These are phyloP conservation scores for Cyanodermella asteris DNA, from an alignment of 2,329 filamentous ascomycete genomes.

Conservation along the genomic window DNA sequence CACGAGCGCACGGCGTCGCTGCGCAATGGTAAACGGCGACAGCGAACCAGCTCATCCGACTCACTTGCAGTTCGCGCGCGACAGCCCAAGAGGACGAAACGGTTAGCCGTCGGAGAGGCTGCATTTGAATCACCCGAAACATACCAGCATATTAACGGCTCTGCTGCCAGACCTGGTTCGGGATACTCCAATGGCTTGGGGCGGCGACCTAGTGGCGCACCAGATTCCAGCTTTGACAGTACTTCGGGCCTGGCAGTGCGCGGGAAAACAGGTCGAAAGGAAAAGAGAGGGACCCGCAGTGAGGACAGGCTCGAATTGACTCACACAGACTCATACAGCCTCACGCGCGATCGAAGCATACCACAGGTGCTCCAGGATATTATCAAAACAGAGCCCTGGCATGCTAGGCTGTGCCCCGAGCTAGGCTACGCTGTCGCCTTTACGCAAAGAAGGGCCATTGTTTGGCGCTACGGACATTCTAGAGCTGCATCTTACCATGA, in stretches of 20 bases:
- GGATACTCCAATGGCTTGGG: constrained; percentile 9
- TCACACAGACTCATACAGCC: no score
- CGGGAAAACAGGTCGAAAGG: constrained; percentile 17
- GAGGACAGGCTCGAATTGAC: constrained; percentile 15
- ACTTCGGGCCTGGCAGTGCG: constrained; percentile 10
- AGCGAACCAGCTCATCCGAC: constrained; percentile 18
- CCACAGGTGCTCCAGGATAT: no score
- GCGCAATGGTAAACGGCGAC: constrained; percentile 12
- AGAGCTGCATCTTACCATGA: no score
- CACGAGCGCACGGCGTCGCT: constrained; percentile 7
- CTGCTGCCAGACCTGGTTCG: no score
- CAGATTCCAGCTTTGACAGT: constrained; percentile 6
- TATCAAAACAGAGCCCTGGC: no score
- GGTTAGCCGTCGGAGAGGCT: no score
- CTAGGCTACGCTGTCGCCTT: constrained; percentile 59
- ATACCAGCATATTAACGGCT: background rate
- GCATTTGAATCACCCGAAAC: no score
- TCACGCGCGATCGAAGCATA: no score
- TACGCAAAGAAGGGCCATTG: constrained; percentile 59
- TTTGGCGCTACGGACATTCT: constrained; percentile 75
- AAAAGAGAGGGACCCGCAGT: constrained; percentile 12
- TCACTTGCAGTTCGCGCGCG: constrained; percentile 20
- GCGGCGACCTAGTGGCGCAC: constrained; percentile 5
- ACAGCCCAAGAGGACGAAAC: constrained; percentile 22
- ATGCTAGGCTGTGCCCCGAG: constrained; percentile 39